A percentile compares a stretch with the other conserved stretches of the same genome.
phyloP scores from a whole-genome alignment of 1,139 yeast species.

The Candida buenavistaensis region DNA sequence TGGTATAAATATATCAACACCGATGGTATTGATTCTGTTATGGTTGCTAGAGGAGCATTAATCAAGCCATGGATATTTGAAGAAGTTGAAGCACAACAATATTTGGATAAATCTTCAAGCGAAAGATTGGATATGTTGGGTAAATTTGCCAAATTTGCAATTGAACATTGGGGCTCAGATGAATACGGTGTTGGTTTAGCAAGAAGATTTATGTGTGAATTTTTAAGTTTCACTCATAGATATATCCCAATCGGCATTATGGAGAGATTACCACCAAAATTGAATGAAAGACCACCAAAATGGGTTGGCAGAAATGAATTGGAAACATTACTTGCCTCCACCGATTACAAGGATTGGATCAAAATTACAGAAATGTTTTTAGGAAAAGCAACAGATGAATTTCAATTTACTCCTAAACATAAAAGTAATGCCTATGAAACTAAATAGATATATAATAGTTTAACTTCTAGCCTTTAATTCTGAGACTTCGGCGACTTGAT shows the following conservation, averaged over 20 bases:
- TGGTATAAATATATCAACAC: conserved; percentile 78
- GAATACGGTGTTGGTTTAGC: conserved; percentile 89
- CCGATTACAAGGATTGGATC: conserved; percentile 92
- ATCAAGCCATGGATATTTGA: conserved; percentile 99
- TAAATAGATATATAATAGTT: conserved; percentile 2
- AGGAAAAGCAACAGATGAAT: conserved; percentile 76
- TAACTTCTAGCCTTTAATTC: conserved; percentile 13
- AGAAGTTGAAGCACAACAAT: conserved; percentile 86
- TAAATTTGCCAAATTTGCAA: conserved; percentile 72
- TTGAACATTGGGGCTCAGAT: conserved; percentile 98
- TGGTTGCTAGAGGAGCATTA: conserved; percentile 97
- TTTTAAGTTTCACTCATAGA: conserved; percentile 89
- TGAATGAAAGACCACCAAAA: conserved; percentile 90
- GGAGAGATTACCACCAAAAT: conserved; percentile 82
- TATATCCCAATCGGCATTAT: conserved; percentile 92
- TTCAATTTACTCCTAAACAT: conserved; percentile 88
- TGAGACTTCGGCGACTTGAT: conserved; percentile 25
- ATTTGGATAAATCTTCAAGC: conserved; percentile 84
- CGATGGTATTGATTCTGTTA: conserved; percentile 83
- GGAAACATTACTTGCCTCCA: conserved; percentile 84
- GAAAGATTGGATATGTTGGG: conserved; percentile 79
- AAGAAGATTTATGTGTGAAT: conserved; percentile 91
- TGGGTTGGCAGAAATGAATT: conserved; percentile 95
- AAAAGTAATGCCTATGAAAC: conserved; percentile 77
- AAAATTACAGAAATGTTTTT: conserved; percentile 94